These are phyloP conservation scores for Pistacia atlantica DNA, from an alignment of 345 rosid genomes.

Conservation along the genomic window DNA sequence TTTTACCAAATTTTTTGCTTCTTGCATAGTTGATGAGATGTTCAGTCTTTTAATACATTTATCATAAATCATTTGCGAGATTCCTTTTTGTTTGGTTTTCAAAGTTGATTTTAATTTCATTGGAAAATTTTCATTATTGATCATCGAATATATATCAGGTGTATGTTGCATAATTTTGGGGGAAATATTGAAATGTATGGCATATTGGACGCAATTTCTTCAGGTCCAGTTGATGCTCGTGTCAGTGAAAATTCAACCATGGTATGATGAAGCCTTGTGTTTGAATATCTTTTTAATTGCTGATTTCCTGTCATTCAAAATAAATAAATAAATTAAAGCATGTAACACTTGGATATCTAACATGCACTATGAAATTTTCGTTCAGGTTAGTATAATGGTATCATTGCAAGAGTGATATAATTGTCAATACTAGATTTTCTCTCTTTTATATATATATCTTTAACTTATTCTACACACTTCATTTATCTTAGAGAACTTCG, in stretches of 20 bases:
- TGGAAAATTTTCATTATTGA: conserved; percentile 1
- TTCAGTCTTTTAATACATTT: not conserved
- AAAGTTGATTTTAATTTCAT: not conserved
- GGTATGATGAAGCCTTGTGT: conserved; percentile 45
- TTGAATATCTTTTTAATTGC: not conserved
- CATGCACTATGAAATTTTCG: not conserved
- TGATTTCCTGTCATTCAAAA: not conserved
- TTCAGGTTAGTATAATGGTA: not conserved
- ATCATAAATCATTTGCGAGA: conserved; percentile 1
- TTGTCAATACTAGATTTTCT: not conserved
- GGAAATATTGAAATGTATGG: conserved; percentile 97
- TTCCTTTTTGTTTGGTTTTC: not conserved
- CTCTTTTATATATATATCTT: not conserved
- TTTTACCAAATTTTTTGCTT: not conserved
- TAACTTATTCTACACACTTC: not conserved
- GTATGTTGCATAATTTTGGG: conserved; percentile 94
- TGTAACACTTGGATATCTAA: not conserved
- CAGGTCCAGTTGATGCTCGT: conserved; percentile 84
- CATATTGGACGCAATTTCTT: conserved; percentile 69
- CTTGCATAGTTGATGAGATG: conserved; percentile 2
- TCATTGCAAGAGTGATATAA: not conserved
- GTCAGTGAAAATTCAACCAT: conserved; percentile 79
- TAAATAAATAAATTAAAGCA: not conserved
- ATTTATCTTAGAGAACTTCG: conserved; percentile 3
- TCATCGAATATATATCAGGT: conserved; percentile 50